Evolutionary conservation across 2,329 filamentous ascomycete species (phyloP), one percentile per base, ranked within the genome.

Genomic region (Fusarium ambrosium): DNA sequence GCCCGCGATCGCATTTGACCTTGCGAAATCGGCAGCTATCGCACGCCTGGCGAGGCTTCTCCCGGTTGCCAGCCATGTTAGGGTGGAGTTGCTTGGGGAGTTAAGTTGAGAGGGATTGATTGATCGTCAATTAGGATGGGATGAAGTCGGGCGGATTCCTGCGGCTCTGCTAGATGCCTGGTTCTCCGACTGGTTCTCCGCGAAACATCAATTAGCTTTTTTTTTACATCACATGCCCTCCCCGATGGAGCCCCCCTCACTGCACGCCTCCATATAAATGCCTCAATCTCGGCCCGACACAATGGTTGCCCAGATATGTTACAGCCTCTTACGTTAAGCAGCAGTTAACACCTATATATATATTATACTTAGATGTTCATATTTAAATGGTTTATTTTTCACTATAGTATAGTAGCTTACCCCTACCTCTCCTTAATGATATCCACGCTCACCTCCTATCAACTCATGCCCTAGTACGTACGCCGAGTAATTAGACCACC

Each of bases 1-100:
- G 58, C 3, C 74, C 78, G 13, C 81, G 79, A 62, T 82, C 80
- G 58, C 81, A 82, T 65, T 81, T 82, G 62, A 81, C 78, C 64
- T 82, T 82, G 64, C 81, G 78, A 53, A 76, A 80, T 34, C 79
- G 79, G 41, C 79, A 80, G 63, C 75, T 80, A 32, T 80, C 79
- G 66, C 79, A 80, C 5, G 80, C 78, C 51, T 80, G 79, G 41
- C 41, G 20, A 45, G 41, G 41, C 4, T 45, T 45, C 41, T 45
- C 41, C 7, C 20, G 41, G 20, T 45, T 22, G 20, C 41, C 41
- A 20, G 20, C 41, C 41, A 45, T 45, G 20, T 45, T 45, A 20
- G 20, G 11, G 20, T 45, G 41, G 20, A 2, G 41, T 45, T 45
- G 41, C 41, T 22, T 43, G 41, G 41, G 39, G 41, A 43, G n/a